Evolutionary conservation across 1,284 basidiomycete genomes (phyloP).

Genomic region (Mycosarcoma mackinlayi): DNA sequence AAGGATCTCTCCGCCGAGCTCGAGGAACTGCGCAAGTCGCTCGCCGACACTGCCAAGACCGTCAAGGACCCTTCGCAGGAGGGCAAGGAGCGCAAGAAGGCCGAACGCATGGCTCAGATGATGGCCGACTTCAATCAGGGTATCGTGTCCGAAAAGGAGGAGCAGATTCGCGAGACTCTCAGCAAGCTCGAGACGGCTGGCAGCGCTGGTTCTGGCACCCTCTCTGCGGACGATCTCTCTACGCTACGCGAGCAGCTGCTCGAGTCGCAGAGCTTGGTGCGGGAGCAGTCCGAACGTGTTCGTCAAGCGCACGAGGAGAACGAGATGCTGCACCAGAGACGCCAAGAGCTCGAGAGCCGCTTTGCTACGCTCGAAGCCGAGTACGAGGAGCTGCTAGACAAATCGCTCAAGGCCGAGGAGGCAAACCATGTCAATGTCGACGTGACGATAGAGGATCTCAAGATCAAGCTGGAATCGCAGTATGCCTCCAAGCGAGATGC

Average conservation of each 20-base stretch:
- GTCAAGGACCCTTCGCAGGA: slow-evolving; percentile 75
- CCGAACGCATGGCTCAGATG: slow-evolving; percentile 99
- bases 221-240: slow-evolving; percentile 80
- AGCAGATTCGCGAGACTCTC: slow-evolving; percentile 84
- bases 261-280: slow-evolving; percentile 85
- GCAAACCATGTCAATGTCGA: slow-evolving; percentile 68
- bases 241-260: slow-evolving; percentile 85
- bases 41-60: slow-evolving; percentile 43
- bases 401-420: slow-evolving; percentile 68
- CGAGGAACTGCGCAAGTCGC: slow-evolving; percentile 77
- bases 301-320: slow-evolving; percentile 91
- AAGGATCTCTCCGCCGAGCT: slow-evolving; percentile 86
- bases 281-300: slow-evolving; percentile 89
- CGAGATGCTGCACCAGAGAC: slow-evolving; percentile 82
- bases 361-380: slow-evolving; percentile 86
- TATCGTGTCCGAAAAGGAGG: slow-evolving; percentile 92
- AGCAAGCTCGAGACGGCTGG: slow-evolving; percentile 78
- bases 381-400: slow-evolving; percentile 90
- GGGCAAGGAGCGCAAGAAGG: slow-evolving; percentile 98
- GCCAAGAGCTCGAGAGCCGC: slow-evolving; percentile 87
- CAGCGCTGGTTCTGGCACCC: slow-evolving; percentile 21
- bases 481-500: slow-evolving; percentile 92
- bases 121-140: slow-evolving; percentile 89
- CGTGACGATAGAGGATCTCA: slow-evolving; percentile 87
- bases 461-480: slow-evolving; percentile 93